Conservation (phyloP, 108 stramenopile genomes). For the Nitzschia inconspicua region DNA sequence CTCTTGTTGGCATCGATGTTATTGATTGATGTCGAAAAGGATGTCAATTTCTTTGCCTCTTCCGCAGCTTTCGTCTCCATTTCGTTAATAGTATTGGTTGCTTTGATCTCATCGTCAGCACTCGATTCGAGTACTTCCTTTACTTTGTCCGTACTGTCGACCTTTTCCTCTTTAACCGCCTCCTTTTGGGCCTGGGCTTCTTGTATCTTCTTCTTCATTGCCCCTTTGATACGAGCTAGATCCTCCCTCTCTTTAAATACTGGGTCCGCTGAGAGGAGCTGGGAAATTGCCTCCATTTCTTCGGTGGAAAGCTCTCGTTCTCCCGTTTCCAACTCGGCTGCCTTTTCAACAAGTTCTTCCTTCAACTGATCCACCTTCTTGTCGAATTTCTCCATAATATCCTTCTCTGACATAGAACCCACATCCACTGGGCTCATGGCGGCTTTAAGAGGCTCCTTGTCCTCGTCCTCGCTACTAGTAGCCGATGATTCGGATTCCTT, state of each 20-base stretch:
- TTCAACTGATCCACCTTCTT: not conserved
- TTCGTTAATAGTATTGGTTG: slow-evolving; percentile 29
- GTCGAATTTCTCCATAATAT: slow-evolving; percentile 9
- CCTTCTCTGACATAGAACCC: not conserved
- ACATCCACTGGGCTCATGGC: not conserved
- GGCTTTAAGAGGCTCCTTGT: not conserved
- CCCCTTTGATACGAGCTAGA: slow-evolving; percentile 65
- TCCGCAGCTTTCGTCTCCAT: slow-evolving; percentile 38
- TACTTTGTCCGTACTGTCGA: not conserved
- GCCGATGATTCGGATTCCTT: slow-evolving; percentile 33
- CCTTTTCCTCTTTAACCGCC: not conserved
- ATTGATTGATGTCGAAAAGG: slow-evolving; percentile 37
- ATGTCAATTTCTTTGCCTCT: slow-evolving; percentile 44
- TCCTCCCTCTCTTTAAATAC: slow-evolving; percentile 75
- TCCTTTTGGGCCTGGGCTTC: slow-evolving; percentile 15
- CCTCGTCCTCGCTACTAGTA: slow-evolving; percentile 7
- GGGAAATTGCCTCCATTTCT: slow-evolving; percentile 83
- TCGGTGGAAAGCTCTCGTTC: slow-evolving; percentile 54
- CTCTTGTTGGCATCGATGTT: slow-evolving; percentile 9
- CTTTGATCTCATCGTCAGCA: slow-evolving; percentile 29
- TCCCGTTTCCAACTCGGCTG: slow-evolving; percentile 8
- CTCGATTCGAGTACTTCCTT: too few species aligned
- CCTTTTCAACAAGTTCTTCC: slow-evolving; percentile 22
- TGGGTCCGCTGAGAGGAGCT: slow-evolving; percentile 73
- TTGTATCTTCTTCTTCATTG: slow-evolving; percentile 44